Base-by-base conservation (phyloP, 2,329 filamentous ascomycete genomes). In the Phaeomoniella chlamydospora region DNA sequence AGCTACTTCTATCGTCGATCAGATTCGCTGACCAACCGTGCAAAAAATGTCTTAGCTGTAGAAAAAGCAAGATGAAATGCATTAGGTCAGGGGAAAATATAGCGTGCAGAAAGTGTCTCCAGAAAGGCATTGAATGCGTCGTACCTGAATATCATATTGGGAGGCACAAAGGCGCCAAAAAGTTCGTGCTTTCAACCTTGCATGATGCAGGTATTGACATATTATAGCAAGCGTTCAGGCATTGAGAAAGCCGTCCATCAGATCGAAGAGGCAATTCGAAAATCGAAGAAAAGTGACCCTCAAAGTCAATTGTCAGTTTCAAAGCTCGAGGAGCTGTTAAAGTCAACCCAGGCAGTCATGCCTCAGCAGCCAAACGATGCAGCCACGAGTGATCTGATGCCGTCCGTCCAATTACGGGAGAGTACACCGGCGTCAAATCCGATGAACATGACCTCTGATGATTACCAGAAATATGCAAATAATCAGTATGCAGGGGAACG, bases 151-250 rank as follows among this genome's bases (percentile, higher is more conserved):
- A 82, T 49, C 77, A 82, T 42, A 69, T 81, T 3, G 79, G 79
- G 5, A 65, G 80, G 34, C 77, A 81, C 49, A 83, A 83, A 50
- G 80, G 79, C 15, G 78, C 83, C 41, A 84, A 83, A 54, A 84
- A 84, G 79, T 79, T 56, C 56, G 63, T 45, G 29, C 29, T n/a
- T 26, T 3, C 9, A n/a, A 2, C 6, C 32, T 13, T 18, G 15
- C 14, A 16, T 18, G 2, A 26, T 36, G 38, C 37, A 49, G 33
- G 49, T 39, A 33, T 18, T 36, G 18, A 12, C 2, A 37, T 9
- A 29, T 12, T 6, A n/a, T 42, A 83, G 79, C 54, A 85, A 85
- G 55, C 72, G 80, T 29, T 78, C 75, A 12, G 80, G 80, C 1
- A 58, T 84, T 18, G 79, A 83, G 42, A 84, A 83, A 56, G 79